phyloP scores from a whole-genome alignment of 1,284 basidiomycete species.

The Grifola frondosa region DNA sequence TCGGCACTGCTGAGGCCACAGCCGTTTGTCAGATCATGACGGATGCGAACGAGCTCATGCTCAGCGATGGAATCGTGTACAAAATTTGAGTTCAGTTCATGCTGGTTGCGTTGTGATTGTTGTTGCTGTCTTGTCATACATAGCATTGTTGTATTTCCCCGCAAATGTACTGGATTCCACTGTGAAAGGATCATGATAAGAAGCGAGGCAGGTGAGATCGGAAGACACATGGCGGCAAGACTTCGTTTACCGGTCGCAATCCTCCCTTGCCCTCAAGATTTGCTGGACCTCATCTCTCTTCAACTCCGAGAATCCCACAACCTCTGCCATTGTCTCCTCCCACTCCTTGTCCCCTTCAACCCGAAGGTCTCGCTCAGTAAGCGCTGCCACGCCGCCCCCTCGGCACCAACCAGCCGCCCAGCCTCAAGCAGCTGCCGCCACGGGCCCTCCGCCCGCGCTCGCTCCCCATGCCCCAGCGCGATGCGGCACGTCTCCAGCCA shows the following conservation, averaged over 20 bases:
- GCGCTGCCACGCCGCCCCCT: slow-evolving; percentile 48
- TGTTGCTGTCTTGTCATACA: no score
- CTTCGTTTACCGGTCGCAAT: slow-evolving; percentile 31
- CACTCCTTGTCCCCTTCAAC: slow-evolving; percentile 36
- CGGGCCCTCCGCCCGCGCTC: slow-evolving; percentile 47
- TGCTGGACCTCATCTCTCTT: slow-evolving; percentile 51
- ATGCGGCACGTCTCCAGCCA: slow-evolving; percentile 76
- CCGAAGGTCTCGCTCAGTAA: slow-evolving; percentile 48
- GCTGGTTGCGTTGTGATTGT: no score
- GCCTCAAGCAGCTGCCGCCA: slow-evolving; percentile 74
- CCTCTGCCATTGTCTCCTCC: slow-evolving; percentile 41
- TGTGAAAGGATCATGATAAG: no score
- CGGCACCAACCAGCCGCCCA: slow-evolving; percentile 60
- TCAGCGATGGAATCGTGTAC: slow-evolving; percentile 79
- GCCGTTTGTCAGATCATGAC: slow-evolving; percentile 78
- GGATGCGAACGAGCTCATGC: slow-evolving; percentile 85
- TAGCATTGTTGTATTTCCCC: no score
- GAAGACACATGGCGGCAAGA: no score
- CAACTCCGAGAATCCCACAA: slow-evolving; percentile 50
- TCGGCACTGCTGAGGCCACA: slow-evolving; percentile 79
- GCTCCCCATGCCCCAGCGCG: slow-evolving; percentile 42
- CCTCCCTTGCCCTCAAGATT: slow-evolving; percentile 48
- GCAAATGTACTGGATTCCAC: no score
- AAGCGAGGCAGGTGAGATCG: no score
- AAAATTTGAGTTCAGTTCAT: no score